Evolutionary conservation across 495 filamentous ascomycete species (phyloP), one percentile per base, ranked within the genome.

Genomic region (Aspergillus biplanus): DNA sequence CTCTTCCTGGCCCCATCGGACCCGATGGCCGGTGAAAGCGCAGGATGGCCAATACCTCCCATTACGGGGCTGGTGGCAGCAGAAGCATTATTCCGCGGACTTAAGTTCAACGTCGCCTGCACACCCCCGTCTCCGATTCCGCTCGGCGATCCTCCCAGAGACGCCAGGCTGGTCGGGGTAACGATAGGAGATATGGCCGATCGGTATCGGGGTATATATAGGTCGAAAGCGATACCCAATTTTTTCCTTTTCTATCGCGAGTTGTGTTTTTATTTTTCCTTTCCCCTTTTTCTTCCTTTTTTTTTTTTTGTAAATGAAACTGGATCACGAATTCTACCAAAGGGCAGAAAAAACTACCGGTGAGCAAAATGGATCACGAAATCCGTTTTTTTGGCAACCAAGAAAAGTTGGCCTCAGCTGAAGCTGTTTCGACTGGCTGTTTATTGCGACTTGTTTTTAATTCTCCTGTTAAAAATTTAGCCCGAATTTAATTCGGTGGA

Each of bases 1-100:
- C 82, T 76, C 71, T 83, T 84, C 70, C 73, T 78, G 69, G 69
- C 69, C 56, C 66, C 69, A 64, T 77, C 76, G 62, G 73, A 61
- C 13, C 69, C 73, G 53, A 65, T 53, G 61, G 71, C 67, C 62
- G 69, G 70, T 56, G 78, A 70, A 63, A 71, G 65, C 61, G 73
- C 63, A 53, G 71, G 64, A 71, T 78, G 73, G 64, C 71, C 75
- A 56, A 73, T 68, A 68, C 76, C 73, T 73, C 75, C 72, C 76
- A 79, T 80, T 71, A 78, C 76, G 72, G 78, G 76, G 60, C 69
- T 77, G 60, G 72, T 72, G 67, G 65, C 76, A 62, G 61, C 73
- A 70, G 69, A 68, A 72, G 71, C 76, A 79, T 79, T 77, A 73
- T 79, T 67, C 54, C 58, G 61, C 56, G 61, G 63, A 56, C 59